Percentiles rank a stretch among this genome's conserved stretches.
These are phyloP conservation scores for Jackrogersella multiformis DNA, from an alignment of 495 filamentous ascomycete genomes.

Conservation along the genomic window DNA sequence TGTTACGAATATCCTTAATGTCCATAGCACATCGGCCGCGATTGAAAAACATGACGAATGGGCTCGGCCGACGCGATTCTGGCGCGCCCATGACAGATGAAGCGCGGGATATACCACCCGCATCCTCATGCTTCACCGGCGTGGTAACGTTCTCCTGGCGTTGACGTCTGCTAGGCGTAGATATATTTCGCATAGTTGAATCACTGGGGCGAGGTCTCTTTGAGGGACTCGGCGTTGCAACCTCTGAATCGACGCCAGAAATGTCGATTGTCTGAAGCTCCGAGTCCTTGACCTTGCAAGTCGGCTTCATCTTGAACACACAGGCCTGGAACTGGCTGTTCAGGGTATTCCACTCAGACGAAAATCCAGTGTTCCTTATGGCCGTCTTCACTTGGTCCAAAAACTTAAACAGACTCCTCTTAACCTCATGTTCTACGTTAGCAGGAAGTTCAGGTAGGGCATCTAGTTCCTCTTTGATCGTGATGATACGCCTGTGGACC, in stretches of 20 bases:
- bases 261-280: conserved; percentile 45
- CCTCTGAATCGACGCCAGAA: conserved; percentile 40
- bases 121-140: conserved; percentile 35
- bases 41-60: conserved; percentile 32
- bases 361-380: conserved; percentile 48
- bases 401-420: conserved; percentile 53
- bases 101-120: conserved; percentile 20
- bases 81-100: conserved; percentile 19
- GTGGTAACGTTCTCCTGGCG: conserved; percentile 21
- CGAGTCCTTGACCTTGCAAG: conserved; percentile 50
- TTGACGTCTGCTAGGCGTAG: conserved; percentile 32
- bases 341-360: conserved; percentile 41
- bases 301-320: conserved; percentile 55
- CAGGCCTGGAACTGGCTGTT: conserved; percentile 49
- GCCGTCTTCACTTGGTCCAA: conserved; percentile 48
- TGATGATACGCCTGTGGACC: conserved; percentile 59
- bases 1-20: conserved; percentile 47
- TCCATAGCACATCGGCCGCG: conserved; percentile 41
- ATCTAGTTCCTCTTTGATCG: conserved; percentile 59
- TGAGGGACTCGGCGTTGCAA: conserved; percentile 31
- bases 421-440: conserved; percentile 60
- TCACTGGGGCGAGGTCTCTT: conserved; percentile 38
- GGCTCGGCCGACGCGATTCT: conserved; percentile 1
- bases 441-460: conserved; percentile 65
- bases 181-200: conserved; percentile 31